Evolutionary conservation across 2,329 filamentous ascomycete species (phyloP).

Genomic region (Colletotrichum chrysophilum): DNA sequence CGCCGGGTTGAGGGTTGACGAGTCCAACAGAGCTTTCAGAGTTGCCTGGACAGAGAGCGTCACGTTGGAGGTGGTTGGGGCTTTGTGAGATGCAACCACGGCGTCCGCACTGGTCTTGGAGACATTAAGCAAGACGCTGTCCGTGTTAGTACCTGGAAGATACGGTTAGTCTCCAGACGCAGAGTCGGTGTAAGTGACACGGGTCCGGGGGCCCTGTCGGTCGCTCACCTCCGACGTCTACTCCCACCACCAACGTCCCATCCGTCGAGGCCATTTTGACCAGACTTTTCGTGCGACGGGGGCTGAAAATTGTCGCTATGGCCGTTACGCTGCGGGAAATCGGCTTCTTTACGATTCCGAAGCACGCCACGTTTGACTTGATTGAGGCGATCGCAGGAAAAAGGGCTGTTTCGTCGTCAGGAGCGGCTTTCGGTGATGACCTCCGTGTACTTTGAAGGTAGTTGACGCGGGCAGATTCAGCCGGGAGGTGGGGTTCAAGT

Average conservation of each 20-base stretch:
- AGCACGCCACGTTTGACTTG: neutral
- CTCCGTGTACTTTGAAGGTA: neutral
- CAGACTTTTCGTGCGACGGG: neutral
- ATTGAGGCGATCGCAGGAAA: neutral
- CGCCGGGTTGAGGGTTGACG: conserved; percentile 30
- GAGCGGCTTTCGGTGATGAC: neutral
- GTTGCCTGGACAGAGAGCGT: conserved; percentile 51
- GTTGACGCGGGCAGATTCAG: neutral
- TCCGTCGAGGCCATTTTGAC: conserved; percentile 3
- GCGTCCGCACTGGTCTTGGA: conserved; percentile 12
- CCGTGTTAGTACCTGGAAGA: conserved; percentile 53
- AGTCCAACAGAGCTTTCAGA: conserved; percentile 46
- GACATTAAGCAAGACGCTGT: conserved; percentile 54
- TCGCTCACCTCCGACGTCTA: conserved; percentile 22
- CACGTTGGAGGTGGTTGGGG: conserved; percentile 52
- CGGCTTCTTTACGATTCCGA: neutral
- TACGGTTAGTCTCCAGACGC: neutral
- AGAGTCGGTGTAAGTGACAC: neutral
- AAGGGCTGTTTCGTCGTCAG: neutral
- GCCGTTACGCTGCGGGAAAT: neutral
- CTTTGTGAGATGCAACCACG: conserved; percentile 40
- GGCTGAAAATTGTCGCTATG: neutral
- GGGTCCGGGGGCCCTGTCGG: neutral
- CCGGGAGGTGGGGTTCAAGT: neutral
- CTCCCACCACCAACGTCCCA: conserved; percentile 21